A percentile compares a stretch with the other conserved stretches of the same genome.
Evolutionary conservation across 192 early-diverging fungal genomes (phyloP).

Genomic region (Backusella circina): DNA sequence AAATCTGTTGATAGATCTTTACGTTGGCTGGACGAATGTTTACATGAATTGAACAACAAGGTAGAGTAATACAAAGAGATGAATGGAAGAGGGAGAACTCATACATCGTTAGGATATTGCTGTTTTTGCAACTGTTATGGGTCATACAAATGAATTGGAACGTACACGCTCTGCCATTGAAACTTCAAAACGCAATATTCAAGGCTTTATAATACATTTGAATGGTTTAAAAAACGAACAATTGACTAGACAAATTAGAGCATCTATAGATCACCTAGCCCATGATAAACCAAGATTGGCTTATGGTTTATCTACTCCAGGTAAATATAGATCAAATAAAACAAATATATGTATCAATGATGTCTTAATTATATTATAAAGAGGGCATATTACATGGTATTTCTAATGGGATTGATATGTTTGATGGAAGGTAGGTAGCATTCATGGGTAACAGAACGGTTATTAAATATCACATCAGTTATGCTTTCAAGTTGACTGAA

Average conservation of each 20-base stretch:
- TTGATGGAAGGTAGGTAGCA: slow-evolving; percentile 46
- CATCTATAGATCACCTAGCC: slow-evolving; percentile 48
- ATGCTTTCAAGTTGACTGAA: slow-evolving; percentile 55
- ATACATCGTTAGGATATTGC: slow-evolving; percentile 21
- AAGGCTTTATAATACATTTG: slow-evolving; percentile 50
- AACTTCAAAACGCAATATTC: slow-evolving; percentile 40
- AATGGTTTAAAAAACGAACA: slow-evolving; percentile 32
- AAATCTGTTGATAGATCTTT: slow-evolving; percentile 48
- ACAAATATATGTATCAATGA: not conserved
- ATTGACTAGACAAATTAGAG: slow-evolving; percentile 37
- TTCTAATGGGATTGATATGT: slow-evolving; percentile 61
- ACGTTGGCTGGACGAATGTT: slow-evolving; percentile 43
- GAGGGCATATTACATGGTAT: slow-evolving; percentile 49
- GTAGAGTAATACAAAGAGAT: slow-evolving; percentile 12
- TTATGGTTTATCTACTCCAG: slow-evolving; percentile 52
- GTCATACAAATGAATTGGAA: slow-evolving; percentile 42
- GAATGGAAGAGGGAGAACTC: not conserved
- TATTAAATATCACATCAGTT: too few species aligned
- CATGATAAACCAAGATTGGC: slow-evolving; percentile 51
- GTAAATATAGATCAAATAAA: slow-evolving; percentile 15
- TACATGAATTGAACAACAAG: slow-evolving; percentile 27
- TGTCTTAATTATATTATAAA: not conserved
- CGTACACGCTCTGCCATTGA: slow-evolving; percentile 43
- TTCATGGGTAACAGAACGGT: not conserved
- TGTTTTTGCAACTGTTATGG: slow-evolving; percentile 49